Base-by-base conservation (phyloP, 169 alveolate species). In the Plasmodium fragile region DNA sequence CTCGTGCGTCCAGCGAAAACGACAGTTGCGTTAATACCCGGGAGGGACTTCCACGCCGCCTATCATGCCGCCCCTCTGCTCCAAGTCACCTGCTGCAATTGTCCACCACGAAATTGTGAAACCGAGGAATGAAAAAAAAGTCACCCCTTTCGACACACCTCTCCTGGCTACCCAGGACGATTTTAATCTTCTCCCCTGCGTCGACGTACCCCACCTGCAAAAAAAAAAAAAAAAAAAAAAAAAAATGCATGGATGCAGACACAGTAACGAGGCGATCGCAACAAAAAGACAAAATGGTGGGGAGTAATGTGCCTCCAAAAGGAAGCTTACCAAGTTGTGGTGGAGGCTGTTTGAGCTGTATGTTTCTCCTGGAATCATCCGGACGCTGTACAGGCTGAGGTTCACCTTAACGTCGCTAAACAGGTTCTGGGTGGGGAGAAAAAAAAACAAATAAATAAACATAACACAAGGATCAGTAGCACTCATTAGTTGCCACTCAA, bases 51-150 rank as follows among this genome's bases (percentile, higher is more conserved):
- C n/a, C 55, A 45, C n/a, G 59, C 22, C 59, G 16, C 59, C 22
- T 1, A 13, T 13, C 59, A 49, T 13, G 59, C 59, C 22, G 59
- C 69, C 71, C 28, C 39, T 30, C 65, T 30, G 32, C 25, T n/a
- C 30, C 6, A 4, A 11, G 10, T 4, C 59, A 83, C 92, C 92
- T 83, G 92, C 92, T 83, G 18, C 43, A 28, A 53, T 83, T 83
- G 39, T 41, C 41, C 36, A 72, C 25, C 77, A 45, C 5, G 83
- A 83, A 83, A 18, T 36, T 45, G 13, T 69, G 77, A 49, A 72
- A 65, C 39, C 41, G 49, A 16, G 92, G 92, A 43, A 83, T 83
- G 41, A 41, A 73, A 83, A 83, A 83, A 22, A 83, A 83, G 22
- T 83, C 92, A 4, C 78, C 83, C 53, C 59, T 83, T 49, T 83